Conservation (phyloP, 1,284 basidiomycete species). For the Fomitopsis schrenkii region DNA sequence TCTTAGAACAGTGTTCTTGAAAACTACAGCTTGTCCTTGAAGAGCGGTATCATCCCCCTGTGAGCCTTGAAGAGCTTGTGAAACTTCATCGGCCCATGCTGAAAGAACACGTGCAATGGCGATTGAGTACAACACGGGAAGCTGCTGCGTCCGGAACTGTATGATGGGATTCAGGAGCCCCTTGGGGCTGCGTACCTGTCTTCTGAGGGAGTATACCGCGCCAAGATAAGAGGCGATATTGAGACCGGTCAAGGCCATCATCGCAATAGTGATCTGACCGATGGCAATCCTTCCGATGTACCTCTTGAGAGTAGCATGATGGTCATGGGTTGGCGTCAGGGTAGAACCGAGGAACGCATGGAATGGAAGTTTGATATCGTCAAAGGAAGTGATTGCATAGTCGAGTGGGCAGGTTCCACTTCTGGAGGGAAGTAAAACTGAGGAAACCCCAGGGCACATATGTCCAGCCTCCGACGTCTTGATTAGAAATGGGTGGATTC, state of each 20-base stretch:
- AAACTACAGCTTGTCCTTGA: slow-evolving; percentile 45
- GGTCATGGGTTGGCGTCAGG: slow-evolving; percentile 26
- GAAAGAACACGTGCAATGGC: slow-evolving; percentile 43
- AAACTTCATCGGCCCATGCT: slow-evolving; percentile 38
- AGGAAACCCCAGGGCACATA: neutral
- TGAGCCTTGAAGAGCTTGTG: slow-evolving; percentile 15
- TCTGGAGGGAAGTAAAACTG: slow-evolving; percentile 37
- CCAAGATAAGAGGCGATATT: slow-evolving; percentile 47
- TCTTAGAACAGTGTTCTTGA: slow-evolving; percentile 47
- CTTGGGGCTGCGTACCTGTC: slow-evolving; percentile 40
- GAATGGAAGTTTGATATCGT: slow-evolving; percentile 40
- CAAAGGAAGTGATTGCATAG: slow-evolving; percentile 44
- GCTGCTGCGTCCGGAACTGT: slow-evolving; percentile 54
- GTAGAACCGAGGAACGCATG: slow-evolving; percentile 31
- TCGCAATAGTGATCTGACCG: slow-evolving; percentile 39
- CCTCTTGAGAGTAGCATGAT: slow-evolving; percentile 44
- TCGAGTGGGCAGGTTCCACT: slow-evolving; percentile 44
- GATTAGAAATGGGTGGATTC: slow-evolving; percentile 22
- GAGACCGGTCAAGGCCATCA: slow-evolving; percentile 33
- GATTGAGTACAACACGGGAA: slow-evolving; percentile 43
- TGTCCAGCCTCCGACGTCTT: neutral
- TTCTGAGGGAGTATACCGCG: slow-evolving; percentile 44
- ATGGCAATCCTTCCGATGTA: slow-evolving; percentile 50
- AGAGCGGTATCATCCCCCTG: slow-evolving; percentile 31
- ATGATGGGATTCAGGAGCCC: slow-evolving; percentile 40